These are phyloP conservation scores for Schwanniomyces occidentalis DNA, from an alignment of 805 yeast genomes.

Conservation along the genomic window DNA sequence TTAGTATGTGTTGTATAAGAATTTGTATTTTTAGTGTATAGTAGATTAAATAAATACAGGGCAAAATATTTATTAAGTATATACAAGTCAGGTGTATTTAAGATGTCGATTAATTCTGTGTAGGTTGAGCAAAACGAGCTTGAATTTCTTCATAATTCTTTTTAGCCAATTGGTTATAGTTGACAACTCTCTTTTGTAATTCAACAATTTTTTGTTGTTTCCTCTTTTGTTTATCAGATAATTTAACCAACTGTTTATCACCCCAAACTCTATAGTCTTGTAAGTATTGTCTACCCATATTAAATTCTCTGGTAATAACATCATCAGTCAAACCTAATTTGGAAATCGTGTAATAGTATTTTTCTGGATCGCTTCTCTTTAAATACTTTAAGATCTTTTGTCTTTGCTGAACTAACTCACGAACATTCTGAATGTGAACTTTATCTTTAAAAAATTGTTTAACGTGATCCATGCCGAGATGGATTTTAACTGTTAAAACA, in stretches of 20 bases:
- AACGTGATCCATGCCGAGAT: conserved; percentile 73
- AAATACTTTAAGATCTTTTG: conserved; percentile 80
- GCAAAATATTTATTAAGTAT: conserved; percentile 1
- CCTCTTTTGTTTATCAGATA: conserved; percentile 33
- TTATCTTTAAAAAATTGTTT: conserved; percentile 69
- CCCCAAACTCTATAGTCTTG: conserved; percentile 80
- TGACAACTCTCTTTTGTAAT: conserved; percentile 41
- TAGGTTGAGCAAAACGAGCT: conserved; percentile 5
- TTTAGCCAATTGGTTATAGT: conserved; percentile 39
- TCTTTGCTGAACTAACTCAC: conserved; percentile 87
- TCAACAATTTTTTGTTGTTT: conserved; percentile 29
- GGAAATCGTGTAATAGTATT: conserved; percentile 82
- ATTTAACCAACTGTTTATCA: conserved; percentile 61
- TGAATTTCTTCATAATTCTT: conserved; percentile 28
- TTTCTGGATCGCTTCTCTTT: conserved; percentile 75
- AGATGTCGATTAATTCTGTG: background rate
- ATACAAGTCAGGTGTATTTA: conserved; percentile 1
- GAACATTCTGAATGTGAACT: conserved; percentile 64
- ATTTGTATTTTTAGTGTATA: conserved; percentile 4
- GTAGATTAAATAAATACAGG: conserved; percentile 1
- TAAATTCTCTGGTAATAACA: conserved; percentile 76
- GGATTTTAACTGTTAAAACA: conserved; percentile 76
- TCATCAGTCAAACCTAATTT: conserved; percentile 86
- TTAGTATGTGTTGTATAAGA: background rate
- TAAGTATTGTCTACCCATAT: conserved; percentile 74